Percentiles rank a stretch among this genome's conserved stretches.
These are phyloP conservation scores for Thuja plicata DNA, from an alignment of 83 land plant species.

Conservation along the genomic window DNA sequence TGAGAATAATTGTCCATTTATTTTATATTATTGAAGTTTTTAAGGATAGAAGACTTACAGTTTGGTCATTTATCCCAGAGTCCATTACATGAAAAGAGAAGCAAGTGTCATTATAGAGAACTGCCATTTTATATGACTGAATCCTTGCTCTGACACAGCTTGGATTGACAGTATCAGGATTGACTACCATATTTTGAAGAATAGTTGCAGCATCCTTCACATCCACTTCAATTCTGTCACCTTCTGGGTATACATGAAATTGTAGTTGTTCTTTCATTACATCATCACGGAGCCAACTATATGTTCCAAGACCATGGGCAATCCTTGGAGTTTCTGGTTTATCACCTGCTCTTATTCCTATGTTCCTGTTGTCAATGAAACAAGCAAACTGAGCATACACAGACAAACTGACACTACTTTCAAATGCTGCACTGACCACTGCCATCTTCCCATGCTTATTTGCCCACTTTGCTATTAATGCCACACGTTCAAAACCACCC, in stretches of 20 bases:
- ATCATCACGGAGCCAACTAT: slow-evolving; percentile 83
- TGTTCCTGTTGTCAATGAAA: slow-evolving; percentile 55
- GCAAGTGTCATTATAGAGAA: slow-evolving; percentile 18
- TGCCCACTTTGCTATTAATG: slow-evolving; percentile 73
- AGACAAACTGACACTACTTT: slow-evolving; percentile 74
- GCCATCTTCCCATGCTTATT: slow-evolving; percentile 66
- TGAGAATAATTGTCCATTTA: background rate
- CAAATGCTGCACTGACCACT: slow-evolving; percentile 89
- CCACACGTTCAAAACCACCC: slow-evolving; percentile 94
- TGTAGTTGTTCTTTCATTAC: slow-evolving; percentile 34
- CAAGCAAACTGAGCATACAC: slow-evolving; percentile 79
- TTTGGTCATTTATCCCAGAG: slow-evolving; percentile 23
- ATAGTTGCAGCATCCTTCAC: slow-evolving; percentile 41
- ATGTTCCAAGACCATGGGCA: slow-evolving; percentile 98
- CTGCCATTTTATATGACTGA: slow-evolving; percentile 20
- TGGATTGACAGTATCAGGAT: slow-evolving; percentile 30
- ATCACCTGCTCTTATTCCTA: slow-evolving; percentile 24
- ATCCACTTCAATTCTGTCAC: slow-evolving; percentile 51
- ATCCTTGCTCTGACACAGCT: slow-evolving; percentile 16
- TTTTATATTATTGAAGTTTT: background rate
- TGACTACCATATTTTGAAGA: slow-evolving; percentile 37
- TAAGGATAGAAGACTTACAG: slow-evolving; percentile 34
- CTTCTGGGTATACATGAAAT: slow-evolving; percentile 29
- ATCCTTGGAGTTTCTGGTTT: slow-evolving; percentile 19
- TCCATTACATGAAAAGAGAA: slow-evolving; percentile 55